Percentiles rank a stretch among this genome's conserved stretches.
Conservation (phyloP, 331 rosid genomes). For the Ulmus americana region DNA sequence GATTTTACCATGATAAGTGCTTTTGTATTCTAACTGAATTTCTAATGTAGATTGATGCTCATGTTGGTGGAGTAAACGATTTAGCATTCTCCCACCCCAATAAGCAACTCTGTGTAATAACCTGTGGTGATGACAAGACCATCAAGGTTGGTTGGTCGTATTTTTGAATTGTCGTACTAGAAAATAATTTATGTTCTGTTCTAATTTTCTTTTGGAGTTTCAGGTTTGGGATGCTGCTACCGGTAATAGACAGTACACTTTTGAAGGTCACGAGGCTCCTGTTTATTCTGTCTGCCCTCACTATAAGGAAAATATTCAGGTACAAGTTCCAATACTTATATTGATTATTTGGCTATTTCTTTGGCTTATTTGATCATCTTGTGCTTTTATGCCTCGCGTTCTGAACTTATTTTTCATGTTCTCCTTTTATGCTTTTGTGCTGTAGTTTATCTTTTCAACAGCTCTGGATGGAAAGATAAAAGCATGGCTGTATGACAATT, state of each 20-base stretch:
- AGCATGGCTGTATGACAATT: slow-evolving; percentile 82
- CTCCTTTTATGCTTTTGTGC: slow-evolving; percentile 18
- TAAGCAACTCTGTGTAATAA: slow-evolving; percentile 94
- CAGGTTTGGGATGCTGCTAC: slow-evolving; percentile 97
- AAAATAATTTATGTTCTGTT: slow-evolving; percentile 15
- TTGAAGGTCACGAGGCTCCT: slow-evolving; percentile 98
- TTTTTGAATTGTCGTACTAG: slow-evolving; percentile 19
- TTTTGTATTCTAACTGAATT: slow-evolving; percentile 11
- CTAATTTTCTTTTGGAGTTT: slow-evolving; percentile 32
- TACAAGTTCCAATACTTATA: slow-evolving; percentile 16
- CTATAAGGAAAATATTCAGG: slow-evolving; percentile 92
- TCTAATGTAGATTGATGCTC: slow-evolving; percentile 79
- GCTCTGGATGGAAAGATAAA: slow-evolving; percentile 88
- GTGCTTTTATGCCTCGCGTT: neutral
- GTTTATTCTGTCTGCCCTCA: slow-evolving; percentile 96
- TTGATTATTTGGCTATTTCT: neutral
- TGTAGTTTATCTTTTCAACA: slow-evolving; percentile 76
- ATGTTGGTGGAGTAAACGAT: slow-evolving; percentile 93
- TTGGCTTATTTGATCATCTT: neutral
- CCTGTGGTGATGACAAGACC: slow-evolving; percentile 96
- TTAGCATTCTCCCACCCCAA: slow-evolving; percentile 96
- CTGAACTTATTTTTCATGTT: neutral
- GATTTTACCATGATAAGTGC: too few relatives aligned
- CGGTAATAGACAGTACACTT: slow-evolving; percentile 70
- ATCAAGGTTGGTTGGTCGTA: slow-evolving; percentile 58